phyloP scores from a whole-genome alignment of 768 basidiomycete genomes.

The Infundibulicybe gibba region DNA sequence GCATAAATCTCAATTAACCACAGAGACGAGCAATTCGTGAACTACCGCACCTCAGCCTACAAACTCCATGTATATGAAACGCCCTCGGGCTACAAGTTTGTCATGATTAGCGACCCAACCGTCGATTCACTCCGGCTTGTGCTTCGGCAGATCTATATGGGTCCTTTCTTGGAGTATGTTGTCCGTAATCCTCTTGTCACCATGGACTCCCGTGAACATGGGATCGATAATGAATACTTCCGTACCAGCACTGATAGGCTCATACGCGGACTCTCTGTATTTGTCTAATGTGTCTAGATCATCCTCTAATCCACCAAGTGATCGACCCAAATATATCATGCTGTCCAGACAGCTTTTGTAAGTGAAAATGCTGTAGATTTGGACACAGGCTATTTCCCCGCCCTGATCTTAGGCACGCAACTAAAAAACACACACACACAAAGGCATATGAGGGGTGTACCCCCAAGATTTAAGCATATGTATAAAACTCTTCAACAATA shows the following conservation, averaged over 20 bases:
- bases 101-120: constrained; percentile 87
- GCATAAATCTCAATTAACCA: constrained; percentile 2
- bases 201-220: constrained; percentile 80
- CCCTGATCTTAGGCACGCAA: no score
- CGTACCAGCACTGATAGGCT: constrained; percentile 76
- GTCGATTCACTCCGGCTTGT: constrained; percentile 80
- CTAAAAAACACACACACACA: no score
- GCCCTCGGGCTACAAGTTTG: constrained; percentile 88
- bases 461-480: no score
- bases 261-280: constrained; percentile 54
- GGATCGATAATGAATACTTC: constrained; percentile 93
- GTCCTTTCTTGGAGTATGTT: constrained; percentile 91
- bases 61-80: constrained; percentile 94
- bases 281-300: constrained; percentile 24
- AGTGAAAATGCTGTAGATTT: no score
- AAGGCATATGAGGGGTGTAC: no score
- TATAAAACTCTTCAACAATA: no score
- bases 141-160: constrained; percentile 87
- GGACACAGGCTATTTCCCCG: no score
- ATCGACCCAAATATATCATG: no score
- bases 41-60: constrained; percentile 89
- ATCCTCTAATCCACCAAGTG: neutral
- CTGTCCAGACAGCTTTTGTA: no score
- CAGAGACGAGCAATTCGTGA: constrained; percentile 89
- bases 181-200: constrained; percentile 86